A percentile compares a stretch with the other conserved stretches of the same genome.
phyloP scores from a whole-genome alignment of 495 filamentous ascomycete species.

The Penicillium diatomitis region DNA sequence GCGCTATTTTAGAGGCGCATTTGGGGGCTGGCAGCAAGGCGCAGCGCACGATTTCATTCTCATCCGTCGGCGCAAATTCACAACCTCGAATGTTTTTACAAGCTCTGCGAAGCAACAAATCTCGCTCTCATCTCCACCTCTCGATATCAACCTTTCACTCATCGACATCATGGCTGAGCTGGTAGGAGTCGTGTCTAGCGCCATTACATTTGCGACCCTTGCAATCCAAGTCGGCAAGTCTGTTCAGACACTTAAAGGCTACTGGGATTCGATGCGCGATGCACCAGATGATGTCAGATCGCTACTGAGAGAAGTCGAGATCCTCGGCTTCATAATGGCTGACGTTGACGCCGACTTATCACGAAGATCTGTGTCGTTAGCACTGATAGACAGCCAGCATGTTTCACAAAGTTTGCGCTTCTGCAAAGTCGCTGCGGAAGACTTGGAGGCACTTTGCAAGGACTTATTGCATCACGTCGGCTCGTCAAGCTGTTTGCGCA shows the following conservation, averaged over 20 bases:
- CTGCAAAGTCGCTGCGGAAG: conserved; percentile 2
- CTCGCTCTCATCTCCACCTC: no score
- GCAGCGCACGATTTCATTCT: no score
- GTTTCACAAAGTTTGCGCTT: neutral
- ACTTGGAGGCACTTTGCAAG: neutral
- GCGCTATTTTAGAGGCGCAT: no score
- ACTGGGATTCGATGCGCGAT: conserved; percentile 2
- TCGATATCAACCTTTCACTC: no score
- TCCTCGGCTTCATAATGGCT: neutral
- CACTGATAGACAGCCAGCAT: neutral
- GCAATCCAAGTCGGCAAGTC: conserved; percentile 6
- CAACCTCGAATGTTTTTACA: no score
- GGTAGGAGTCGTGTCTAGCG: conserved; percentile 4
- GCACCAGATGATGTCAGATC: neutral
- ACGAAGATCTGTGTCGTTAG: neutral
- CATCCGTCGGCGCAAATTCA: no score
- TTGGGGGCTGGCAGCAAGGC: no score
- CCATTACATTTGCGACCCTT: conserved; percentile 7
- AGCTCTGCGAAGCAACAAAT: no score
- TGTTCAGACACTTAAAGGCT: conserved; percentile 3
- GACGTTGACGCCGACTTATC: conserved; percentile 1
- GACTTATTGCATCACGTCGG: neutral
- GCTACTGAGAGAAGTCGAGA: neutral
- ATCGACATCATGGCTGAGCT: conserved; percentile 8
- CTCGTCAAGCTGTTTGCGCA: neutral